phyloP scores from a whole-genome alignment of 1,284 basidiomycete species.

The Ceratobasidium sp. region DNA sequence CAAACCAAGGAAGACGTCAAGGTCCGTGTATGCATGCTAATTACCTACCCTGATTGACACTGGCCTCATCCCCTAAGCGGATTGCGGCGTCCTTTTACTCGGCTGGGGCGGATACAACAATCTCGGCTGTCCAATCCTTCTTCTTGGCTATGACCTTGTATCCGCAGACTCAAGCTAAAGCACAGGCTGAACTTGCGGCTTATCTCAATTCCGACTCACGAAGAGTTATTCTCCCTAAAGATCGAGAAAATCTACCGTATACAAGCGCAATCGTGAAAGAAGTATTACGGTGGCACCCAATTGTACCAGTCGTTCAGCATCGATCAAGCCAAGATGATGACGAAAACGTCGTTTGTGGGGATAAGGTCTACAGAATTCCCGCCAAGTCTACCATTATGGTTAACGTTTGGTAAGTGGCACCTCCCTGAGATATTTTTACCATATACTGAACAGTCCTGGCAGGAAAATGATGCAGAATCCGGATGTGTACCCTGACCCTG shows the following conservation, averaged over 20 bases:
- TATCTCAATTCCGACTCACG: neutral
- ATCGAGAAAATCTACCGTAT: conserved; percentile 4
- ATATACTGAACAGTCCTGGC: neutral
- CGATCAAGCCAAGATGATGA: no score
- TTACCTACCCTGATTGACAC: no score
- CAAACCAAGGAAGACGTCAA: neutral
- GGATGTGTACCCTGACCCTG: conserved; percentile 86
- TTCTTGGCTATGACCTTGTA: conserved; percentile 44
- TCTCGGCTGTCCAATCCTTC: neutral
- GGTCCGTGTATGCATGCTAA: no score
- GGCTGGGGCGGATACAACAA: conserved; percentile 40
- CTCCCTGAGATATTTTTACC: neutral
- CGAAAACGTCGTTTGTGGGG: no score
- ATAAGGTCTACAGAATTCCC: no score
- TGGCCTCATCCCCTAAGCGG: neutral
- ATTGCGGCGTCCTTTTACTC: neutral
- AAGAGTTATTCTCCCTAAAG: neutral
- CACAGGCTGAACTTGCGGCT: conserved; percentile 45
- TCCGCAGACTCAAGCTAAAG: conserved; percentile 45
- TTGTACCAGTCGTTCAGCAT: conserved; percentile 1
- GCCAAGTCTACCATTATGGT: no score
- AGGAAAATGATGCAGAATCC: conserved; percentile 74
- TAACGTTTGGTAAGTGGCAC: no score
- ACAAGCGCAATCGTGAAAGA: conserved; percentile 16
- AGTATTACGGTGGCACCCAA: conserved; percentile 11